These are phyloP conservation scores for Breviolum minutum DNA, from an alignment of 73 alveolate genomes.

Conservation along the genomic window DNA sequence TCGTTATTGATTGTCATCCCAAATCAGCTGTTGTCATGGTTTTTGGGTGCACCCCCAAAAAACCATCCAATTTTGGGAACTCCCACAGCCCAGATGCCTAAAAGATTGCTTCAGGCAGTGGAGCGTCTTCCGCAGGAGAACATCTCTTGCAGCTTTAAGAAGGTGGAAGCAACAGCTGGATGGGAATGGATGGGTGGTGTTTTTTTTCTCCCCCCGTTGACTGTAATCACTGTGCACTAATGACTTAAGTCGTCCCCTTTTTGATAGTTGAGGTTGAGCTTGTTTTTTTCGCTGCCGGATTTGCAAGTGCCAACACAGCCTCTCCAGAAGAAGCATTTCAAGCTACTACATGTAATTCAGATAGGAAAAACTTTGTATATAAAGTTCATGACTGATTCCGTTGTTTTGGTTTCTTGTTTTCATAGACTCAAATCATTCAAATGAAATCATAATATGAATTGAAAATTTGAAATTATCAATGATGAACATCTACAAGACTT, in stretches of 20 bases:
- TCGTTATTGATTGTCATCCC: neutral
- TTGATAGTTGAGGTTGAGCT: too few species aligned
- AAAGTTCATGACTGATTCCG: too few species aligned
- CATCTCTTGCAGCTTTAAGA: constrained; percentile 51
- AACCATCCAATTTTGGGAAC: neutral
- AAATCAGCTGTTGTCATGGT: too few species aligned
- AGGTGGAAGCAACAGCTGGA: neutral
- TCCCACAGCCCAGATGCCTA: neutral
- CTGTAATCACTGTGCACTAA: neutral
- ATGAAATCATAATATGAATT: neutral
- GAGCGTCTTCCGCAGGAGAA: constrained; percentile 49
- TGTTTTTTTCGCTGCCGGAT: too few species aligned
- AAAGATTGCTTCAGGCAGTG: neutral
- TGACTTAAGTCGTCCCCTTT: neutral
- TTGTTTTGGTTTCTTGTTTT: neutral
- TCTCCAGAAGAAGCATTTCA: neutral
- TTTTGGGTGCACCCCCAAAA: too few species aligned
- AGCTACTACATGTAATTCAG: neutral
- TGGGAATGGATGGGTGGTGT: neutral
- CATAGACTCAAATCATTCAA: neutral
- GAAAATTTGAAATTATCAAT: too few species aligned
- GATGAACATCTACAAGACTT: too few species aligned
- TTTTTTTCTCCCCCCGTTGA: neutral
- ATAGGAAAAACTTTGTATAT: too few species aligned
- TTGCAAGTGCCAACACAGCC: too few species aligned